Evolutionary conservation across 441 rosid genomes (phyloP), one percentile per base, ranked within the genome.

Genomic region (Adansonia rubrostipa): DNA sequence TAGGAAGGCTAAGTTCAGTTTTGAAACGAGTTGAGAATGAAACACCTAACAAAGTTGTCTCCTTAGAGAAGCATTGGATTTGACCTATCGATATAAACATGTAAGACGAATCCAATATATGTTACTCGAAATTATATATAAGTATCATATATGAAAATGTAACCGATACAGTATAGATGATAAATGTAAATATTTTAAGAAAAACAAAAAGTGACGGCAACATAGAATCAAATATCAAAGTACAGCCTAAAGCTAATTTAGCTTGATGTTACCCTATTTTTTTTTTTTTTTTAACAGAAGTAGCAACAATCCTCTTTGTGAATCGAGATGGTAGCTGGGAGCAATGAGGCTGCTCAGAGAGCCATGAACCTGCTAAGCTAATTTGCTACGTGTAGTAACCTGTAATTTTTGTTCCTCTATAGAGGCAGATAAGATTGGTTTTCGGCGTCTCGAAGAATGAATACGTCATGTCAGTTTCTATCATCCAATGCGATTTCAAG

Each of bases 51-150:
- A 85, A 48, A 71, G 83, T 54, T 28, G 87, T 79, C 54, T 88
- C 94, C 82, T 83, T 88, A 84, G 77, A 82, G 81, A 81, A 80
- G 77, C 85, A 82, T 15, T 84, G 76, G 81, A 50, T 78, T 80
- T 89, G 17, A 86, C 83, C 91, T 88, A 24, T 24, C 28, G 28
- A 24, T 24, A 24, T 24, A 24, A 24, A 24, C 28, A 24, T 24
- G 82, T 62, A 20, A 14, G 72, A 74, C 4, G 40, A 9, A 24
- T 22, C 10, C 11, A 71, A 62, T 8, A 48, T 2, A 10, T 8
- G 51, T 13, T 48, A 48, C 9, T 47, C 11, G 51, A 24, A 24
- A 24, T 24, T 24, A 24, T 0, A 24, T 24, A 24, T 24, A 24
- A 24, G 1, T 24, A 24, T 24, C 28, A 24, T 24, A 24, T 24